Evolutionary conservation across 768 basidiomycete genomes (phyloP).

Genomic region (Lactarius sp.): DNA sequence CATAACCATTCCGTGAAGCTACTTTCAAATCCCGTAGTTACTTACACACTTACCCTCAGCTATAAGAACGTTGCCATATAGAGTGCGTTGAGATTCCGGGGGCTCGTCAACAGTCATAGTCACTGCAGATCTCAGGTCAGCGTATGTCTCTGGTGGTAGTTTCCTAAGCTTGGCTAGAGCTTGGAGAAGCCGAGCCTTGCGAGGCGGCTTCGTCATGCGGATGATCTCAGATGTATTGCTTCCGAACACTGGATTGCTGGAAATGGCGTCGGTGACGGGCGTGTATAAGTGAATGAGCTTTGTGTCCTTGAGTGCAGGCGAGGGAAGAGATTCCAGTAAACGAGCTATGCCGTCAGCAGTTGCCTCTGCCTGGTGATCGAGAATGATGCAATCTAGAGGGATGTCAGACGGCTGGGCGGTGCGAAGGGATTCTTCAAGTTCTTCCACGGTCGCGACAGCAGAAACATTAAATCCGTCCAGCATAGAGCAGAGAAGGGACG

Average conservation of each 20-base stretch:
- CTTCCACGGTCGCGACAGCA: slow-evolving; percentile 41
- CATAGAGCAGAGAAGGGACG: slow-evolving; percentile 51
- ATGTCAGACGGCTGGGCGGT: slow-evolving; percentile 31
- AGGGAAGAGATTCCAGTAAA: slow-evolving; percentile 40
- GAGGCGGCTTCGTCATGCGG: slow-evolving; percentile 68
- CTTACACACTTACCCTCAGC: slow-evolving; percentile 51
- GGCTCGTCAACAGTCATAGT: slow-evolving; percentile 44
- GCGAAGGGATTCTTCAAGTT: slow-evolving; percentile 41
- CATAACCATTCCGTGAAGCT: not conserved
- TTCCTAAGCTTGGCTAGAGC: slow-evolving; percentile 57
- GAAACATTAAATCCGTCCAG: slow-evolving; percentile 50
- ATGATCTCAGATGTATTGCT: slow-evolving; percentile 51
- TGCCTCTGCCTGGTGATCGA: slow-evolving; percentile 62
- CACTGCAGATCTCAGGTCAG: slow-evolving; percentile 36
- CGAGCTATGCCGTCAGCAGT: slow-evolving; percentile 53
- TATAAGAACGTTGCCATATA: slow-evolving; percentile 63
- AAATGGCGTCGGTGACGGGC: slow-evolving; percentile 52
- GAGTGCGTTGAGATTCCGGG: slow-evolving; percentile 45
- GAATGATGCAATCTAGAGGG: slow-evolving; percentile 57
- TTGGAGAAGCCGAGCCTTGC: slow-evolving; percentile 55
- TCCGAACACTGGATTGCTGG: slow-evolving; percentile 48
- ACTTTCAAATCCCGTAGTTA: not conserved
- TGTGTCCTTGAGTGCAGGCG: slow-evolving; percentile 43
- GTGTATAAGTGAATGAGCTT: slow-evolving; percentile 71
- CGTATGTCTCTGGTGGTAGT: slow-evolving; percentile 42